phyloP scores from a whole-genome alignment of 1,284 basidiomycete species.

The Malassezia caprae region DNA sequence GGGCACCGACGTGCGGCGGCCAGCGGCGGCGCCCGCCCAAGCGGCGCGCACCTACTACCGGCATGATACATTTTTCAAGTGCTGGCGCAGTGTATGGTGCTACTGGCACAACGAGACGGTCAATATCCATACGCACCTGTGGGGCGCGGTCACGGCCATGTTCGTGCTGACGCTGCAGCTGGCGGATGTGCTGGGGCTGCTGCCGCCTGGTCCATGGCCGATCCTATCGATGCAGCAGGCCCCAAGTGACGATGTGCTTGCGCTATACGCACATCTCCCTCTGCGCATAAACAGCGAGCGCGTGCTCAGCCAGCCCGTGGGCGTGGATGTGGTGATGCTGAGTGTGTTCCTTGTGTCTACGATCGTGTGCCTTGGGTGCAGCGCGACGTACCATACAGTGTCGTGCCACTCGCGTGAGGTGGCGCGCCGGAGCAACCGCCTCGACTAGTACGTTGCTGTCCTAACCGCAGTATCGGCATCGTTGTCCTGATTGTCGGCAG shows the following conservation, averaged over 20 bases:
- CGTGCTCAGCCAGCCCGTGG: conserved; percentile 50
- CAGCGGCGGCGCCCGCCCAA: conserved; percentile 1
- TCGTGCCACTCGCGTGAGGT: conserved; percentile 65
- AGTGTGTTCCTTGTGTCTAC: conserved; percentile 64
- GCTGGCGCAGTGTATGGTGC: conserved; percentile 42
- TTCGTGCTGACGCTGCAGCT: conserved; percentile 50
- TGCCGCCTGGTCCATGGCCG: conserved; percentile 11
- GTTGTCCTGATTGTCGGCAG: conserved; percentile 61
- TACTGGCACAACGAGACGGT: conserved; percentile 53
- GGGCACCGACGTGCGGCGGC: background rate
- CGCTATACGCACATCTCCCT: background rate
- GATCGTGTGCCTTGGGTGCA: conserved; percentile 63
- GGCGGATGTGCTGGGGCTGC: conserved; percentile 21
- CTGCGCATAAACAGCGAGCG: background rate
- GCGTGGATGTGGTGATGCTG: conserved; percentile 60
- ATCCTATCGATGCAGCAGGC: background rate
- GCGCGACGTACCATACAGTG: conserved; percentile 67
- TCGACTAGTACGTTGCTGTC: conserved; percentile 23
- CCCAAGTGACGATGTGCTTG: background rate
- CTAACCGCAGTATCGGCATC: conserved; percentile 50
- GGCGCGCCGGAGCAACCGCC: conserved; percentile 29
- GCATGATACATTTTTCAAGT: conserved; percentile 35
- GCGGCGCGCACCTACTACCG: conserved; percentile 23
- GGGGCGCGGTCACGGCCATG: conserved; percentile 62
- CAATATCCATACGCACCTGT: conserved; percentile 78